Evolutionary conservation across 1,284 basidiomycete genomes (phyloP).

Genomic region (Schizophyllum commune): DNA sequence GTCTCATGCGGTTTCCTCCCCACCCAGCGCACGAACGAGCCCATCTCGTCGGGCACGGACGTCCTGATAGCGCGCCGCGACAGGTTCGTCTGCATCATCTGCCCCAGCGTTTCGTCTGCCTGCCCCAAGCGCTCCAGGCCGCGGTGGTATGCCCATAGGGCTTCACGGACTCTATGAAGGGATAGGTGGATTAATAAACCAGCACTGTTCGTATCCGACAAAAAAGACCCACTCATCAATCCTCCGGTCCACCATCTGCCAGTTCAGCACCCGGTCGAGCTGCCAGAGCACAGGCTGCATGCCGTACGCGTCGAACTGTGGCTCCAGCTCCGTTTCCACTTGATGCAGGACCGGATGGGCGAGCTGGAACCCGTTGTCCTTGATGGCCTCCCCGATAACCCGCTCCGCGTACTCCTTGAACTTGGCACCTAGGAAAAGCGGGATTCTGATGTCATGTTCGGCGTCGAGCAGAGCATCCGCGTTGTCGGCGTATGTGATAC

Average conservation of each 20-base stretch:
- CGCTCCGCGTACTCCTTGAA: constrained; percentile 11
- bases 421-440: constrained; percentile 5
- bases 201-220: too few relatives aligned
- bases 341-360: background rate
- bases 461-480: constrained; percentile 5
- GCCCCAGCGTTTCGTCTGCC: background rate
- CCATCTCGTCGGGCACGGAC: constrained; percentile 10
- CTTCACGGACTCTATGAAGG: constrained; percentile 7
- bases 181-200: background rate
- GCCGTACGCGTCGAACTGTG: background rate
- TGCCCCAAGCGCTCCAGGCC: constrained; percentile 6
- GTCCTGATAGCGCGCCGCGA: constrained; percentile 12
- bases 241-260: constrained; percentile 14
- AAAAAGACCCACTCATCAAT: constrained; percentile 15
- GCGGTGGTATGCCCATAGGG: constrained; percentile 11
- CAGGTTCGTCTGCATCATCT: constrained; percentile 7
- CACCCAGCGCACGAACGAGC: constrained; percentile 13
- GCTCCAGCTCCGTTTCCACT: background rate
- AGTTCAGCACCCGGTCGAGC: constrained; percentile 9
- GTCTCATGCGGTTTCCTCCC: constrained; percentile 9
- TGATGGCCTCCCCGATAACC: constrained; percentile 5
- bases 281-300: constrained; percentile 4
- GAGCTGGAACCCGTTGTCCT: constrained; percentile 1
- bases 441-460: constrained; percentile 8
- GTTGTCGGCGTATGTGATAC: constrained; percentile 7